Conservation (phyloP, 257 asterid species). For the Solanum ossicruentum region DNA sequence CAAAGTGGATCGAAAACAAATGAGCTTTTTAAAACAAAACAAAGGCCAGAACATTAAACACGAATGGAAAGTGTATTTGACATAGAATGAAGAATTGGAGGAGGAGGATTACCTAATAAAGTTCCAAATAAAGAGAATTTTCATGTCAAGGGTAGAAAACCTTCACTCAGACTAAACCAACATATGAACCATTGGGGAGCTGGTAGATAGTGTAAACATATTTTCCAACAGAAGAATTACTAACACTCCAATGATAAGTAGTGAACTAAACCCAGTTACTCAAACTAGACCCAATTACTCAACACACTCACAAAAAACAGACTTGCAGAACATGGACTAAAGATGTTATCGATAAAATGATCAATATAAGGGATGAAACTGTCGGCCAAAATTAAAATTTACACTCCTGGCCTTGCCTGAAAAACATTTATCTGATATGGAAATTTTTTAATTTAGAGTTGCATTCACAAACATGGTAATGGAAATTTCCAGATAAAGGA, state of each 20-base stretch:
- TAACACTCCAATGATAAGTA: neutral
- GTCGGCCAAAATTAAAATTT: neutral
- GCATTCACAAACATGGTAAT: neutral
- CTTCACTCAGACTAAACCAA: neutral
- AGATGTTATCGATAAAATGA: neutral
- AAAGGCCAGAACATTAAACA: neutral
- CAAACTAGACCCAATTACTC: neutral
- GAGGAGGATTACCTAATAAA: neutral
- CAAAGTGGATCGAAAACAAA: neutral
- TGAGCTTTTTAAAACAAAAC: neutral
- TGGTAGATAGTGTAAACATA: neutral
- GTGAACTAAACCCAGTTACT: neutral
- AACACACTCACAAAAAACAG: neutral
- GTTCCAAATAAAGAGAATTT: neutral
- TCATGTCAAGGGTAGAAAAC: neutral
- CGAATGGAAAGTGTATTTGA: neutral
- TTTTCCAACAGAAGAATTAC: neutral
- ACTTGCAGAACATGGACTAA: neutral
- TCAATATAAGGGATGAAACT: neutral
- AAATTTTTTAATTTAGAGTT: neutral
- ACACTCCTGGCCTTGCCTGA: neutral
- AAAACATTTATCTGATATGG: neutral
- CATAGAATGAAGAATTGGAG: neutral
- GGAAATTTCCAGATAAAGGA: neutral
- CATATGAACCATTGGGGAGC: neutral